Conservation (phyloP, 2,329 filamentous ascomycete genomes). For the Orbilia blumenaviensis region DNA sequence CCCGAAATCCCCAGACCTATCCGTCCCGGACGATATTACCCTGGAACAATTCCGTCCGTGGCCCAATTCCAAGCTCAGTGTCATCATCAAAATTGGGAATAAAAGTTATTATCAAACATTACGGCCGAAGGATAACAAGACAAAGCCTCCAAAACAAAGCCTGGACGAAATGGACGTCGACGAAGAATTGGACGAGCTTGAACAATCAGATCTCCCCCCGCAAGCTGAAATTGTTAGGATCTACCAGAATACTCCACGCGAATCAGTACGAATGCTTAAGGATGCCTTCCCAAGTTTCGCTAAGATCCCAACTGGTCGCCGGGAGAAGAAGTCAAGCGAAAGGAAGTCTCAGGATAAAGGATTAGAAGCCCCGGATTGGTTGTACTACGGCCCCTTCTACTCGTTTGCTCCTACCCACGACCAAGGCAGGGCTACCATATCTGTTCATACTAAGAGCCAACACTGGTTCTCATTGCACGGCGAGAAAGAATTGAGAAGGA, state of each 20-base stretch:
- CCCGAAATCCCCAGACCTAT: not conserved
- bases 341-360: not conserved
- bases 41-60: not conserved
- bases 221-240: conserved; percentile 14
- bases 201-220: not conserved
- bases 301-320: conserved; percentile 3
- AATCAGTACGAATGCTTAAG: not conserved
- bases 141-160: not conserved
- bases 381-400: conserved; percentile 26
- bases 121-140: not conserved
- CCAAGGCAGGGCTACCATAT: not conserved
- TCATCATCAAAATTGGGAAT: conserved; percentile 4
- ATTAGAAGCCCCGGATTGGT: conserved; percentile 20
- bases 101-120: conserved; percentile 8
- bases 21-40: not conserved
- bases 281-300: not conserved
- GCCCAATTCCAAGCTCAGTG: not conserved
- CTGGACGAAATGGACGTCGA: conserved; percentile 46
- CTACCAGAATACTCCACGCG: not conserved
- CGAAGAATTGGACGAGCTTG: not conserved
- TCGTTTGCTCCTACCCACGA: conserved; percentile 35
- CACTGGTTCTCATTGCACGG: conserved; percentile 29
- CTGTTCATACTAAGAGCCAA: not conserved
- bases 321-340: conserved; percentile 6
- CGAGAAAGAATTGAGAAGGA: conserved; percentile 18